phyloP scores from a whole-genome alignment of 371 early-diverging fungal species.

The Circinella minor region DNA sequence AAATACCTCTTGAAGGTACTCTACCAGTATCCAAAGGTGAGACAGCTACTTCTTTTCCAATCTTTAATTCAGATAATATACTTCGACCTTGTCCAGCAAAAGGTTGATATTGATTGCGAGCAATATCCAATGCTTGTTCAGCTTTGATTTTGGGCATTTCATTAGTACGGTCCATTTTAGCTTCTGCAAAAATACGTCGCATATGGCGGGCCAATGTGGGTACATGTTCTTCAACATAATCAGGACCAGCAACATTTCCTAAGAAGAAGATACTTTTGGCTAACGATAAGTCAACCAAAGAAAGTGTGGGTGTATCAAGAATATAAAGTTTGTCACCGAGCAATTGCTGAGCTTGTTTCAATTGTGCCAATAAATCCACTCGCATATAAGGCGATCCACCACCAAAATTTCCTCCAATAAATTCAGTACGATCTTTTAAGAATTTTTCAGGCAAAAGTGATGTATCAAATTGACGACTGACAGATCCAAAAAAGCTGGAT shows the following conservation, averaged over 20 bases:
- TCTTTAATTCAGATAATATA: slow-evolving; percentile 14
- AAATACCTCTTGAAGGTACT: slow-evolving; percentile 41
- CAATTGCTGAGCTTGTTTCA: slow-evolving; percentile 14
- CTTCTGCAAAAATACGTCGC: slow-evolving; percentile 26
- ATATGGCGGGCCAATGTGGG: slow-evolving; percentile 36
- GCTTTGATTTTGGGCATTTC: slow-evolving; percentile 29
- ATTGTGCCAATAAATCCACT: slow-evolving; percentile 10
- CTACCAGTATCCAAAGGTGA: slow-evolving; percentile 54
- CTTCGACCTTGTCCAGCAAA: slow-evolving; percentile 5
- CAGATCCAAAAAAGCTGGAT: slow-evolving; percentile 14
- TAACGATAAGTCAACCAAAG: slow-evolving; percentile 40
- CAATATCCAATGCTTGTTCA: slow-evolving; percentile 46
- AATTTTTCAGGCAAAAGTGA: slow-evolving; percentile 17
- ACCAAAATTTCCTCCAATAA: slow-evolving; percentile 13
- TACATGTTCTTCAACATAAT: slow-evolving; percentile 18
- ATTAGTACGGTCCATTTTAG: slow-evolving; percentile 21
- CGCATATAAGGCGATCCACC: slow-evolving; percentile 2
- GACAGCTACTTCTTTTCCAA: slow-evolving; percentile 48
- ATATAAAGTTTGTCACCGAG: slow-evolving; percentile 36
- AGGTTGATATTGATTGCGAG: slow-evolving; percentile 19
- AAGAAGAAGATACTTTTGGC: slow-evolving; percentile 42
- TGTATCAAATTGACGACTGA: slow-evolving; percentile 22
- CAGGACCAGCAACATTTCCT: slow-evolving; percentile 12
- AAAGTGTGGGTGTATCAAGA: slow-evolving; percentile 31
- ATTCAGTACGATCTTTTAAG: slow-evolving; percentile 24